Percentiles rank a stretch among this genome's conserved stretches.
Conservation (phyloP, 2,329 filamentous ascomycete genomes). For the Neonectria sp. region DNA sequence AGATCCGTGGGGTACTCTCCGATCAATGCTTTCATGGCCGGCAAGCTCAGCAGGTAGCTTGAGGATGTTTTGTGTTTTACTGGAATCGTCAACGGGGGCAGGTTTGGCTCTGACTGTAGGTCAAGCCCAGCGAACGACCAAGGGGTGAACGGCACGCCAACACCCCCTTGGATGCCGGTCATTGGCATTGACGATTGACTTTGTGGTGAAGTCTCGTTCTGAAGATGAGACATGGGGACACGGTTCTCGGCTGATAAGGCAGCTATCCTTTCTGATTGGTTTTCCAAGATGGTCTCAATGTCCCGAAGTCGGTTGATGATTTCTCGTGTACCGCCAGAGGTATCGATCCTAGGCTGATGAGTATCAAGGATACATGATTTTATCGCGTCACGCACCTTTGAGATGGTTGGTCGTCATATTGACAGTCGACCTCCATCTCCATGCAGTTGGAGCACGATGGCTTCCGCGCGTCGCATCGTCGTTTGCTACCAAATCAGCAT, state of each 20-base stretch:
- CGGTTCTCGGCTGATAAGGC: constrained; percentile 21
- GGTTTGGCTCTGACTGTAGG: constrained; percentile 22
- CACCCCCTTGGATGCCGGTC: constrained; percentile 16
- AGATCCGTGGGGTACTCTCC: constrained; percentile 49
- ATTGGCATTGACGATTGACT: constrained; percentile 34
- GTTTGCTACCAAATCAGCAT: constrained; percentile 40
- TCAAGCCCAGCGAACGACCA: constrained; percentile 15
- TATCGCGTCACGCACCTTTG: constrained; percentile 35
- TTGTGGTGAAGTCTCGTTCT: constrained; percentile 32
- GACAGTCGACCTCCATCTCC: constrained; percentile 46
- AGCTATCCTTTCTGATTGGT: constrained; percentile 37
- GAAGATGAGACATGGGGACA: background rate
- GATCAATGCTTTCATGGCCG: constrained; percentile 47
- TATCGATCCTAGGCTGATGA: constrained; percentile 43
- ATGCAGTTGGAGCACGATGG: constrained; percentile 46
- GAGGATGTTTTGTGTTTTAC: constrained; percentile 50
- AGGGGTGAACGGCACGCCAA: constrained; percentile 16
- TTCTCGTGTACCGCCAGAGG: constrained; percentile 47
- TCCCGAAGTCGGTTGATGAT: constrained; percentile 47
- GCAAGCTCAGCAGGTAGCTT: constrained; percentile 46
- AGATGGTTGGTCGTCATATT: constrained; percentile 49
- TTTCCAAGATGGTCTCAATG: constrained; percentile 45
- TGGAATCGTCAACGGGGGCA: constrained; percentile 48
- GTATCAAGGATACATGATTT: background rate
- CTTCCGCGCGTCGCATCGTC: constrained; percentile 47